Evolutionary conservation across 2,329 filamentous ascomycete genomes (phyloP), one percentile per base, ranked within the genome.

Genomic region (Fusarium concolor): DNA sequence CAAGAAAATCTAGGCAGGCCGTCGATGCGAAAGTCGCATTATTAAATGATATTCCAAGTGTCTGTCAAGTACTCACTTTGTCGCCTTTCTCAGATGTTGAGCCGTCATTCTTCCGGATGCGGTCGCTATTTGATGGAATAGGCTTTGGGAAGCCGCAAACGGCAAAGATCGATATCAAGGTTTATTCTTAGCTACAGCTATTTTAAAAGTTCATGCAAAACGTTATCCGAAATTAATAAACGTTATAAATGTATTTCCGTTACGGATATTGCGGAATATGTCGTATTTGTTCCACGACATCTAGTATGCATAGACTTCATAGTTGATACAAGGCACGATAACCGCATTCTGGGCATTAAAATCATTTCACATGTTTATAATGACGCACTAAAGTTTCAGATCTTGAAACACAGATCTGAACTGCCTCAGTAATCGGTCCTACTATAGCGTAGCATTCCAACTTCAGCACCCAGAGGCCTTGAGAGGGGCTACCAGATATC

Each of bases 391-490:
- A 5, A 10, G 11, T 22, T 41, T n/a, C 14, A 41, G 6, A 41
- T 17, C 18, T 22, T 10, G 22, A 9, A 8, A 14, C 18, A 4
- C 15, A 3, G 6, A n/a, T 24, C 5, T 15, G 24, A 7, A 17
- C 6, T 17, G 5, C 9, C 14, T 3, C 12, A 47, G 14, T n/a
- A n/a, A n/a, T 24, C 15, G 45, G 20, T 3, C 15, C 45, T 47
- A 6, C 11, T 15, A 10, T 0, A 7, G 6, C 7, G 12, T 14
- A 17, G 15, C 3, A n/a, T 17, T 47, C 29, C 20, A 12, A 5
- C 2, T 14, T 24, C 11, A 0, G 9, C 12, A n/a, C 2, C 2
- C 2, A 47, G 11, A 2, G 10, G 5, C 14, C 3, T 15, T 10
- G 15, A 7, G 6, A 35, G 7, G n/a, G 28, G 18, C 3, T 2